Percentiles rank a stretch among this genome's conserved stretches.
These are phyloP conservation scores for Fusarium udum DNA, from an alignment of 2,329 filamentous ascomycete genomes.

Conservation along the genomic window DNA sequence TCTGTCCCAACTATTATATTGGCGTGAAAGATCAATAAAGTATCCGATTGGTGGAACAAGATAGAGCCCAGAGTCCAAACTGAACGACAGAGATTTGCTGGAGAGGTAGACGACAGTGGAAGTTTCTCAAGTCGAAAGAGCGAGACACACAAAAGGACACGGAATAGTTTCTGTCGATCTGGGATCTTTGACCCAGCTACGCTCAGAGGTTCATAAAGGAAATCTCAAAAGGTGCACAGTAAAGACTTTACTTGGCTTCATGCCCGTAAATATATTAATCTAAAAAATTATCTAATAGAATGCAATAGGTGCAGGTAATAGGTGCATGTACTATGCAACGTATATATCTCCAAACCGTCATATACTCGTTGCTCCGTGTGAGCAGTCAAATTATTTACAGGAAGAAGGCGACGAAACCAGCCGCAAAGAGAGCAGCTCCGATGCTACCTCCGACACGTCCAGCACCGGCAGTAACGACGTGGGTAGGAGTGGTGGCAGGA, in stretches of 20 bases:
- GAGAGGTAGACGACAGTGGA: background rate
- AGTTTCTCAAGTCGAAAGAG: background rate
- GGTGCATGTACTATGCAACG: slow-evolving; percentile 20
- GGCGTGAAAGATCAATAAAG: background rate
- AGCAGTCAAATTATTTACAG: slow-evolving; percentile 22
- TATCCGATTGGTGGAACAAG: accelerated
- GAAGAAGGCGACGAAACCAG: slow-evolving; percentile 26
- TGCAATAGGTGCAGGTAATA: slow-evolving; percentile 17
- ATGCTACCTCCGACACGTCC: slow-evolving; percentile 17
- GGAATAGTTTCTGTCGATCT: no score
- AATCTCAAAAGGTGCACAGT: accelerated
- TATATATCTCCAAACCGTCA: slow-evolving; percentile 20
- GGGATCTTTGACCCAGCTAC: no score
- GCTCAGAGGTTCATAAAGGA: background rate
- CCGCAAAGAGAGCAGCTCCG: slow-evolving; percentile 11
- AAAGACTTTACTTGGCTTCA: background rate
- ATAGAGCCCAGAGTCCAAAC: accelerated
- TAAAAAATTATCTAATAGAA: slow-evolving; percentile 19
- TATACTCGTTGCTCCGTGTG: slow-evolving; percentile 17
- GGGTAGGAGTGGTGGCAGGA: background rate
- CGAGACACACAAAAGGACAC: accelerated
- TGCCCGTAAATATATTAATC: slow-evolving; percentile 8
- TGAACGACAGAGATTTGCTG: accelerated
- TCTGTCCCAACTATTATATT: background rate
- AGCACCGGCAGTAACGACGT: slow-evolving; percentile 9